Evolutionary conservation across 768 basidiomycete genomes (phyloP).

Genomic region (Suillus bovinus): DNA sequence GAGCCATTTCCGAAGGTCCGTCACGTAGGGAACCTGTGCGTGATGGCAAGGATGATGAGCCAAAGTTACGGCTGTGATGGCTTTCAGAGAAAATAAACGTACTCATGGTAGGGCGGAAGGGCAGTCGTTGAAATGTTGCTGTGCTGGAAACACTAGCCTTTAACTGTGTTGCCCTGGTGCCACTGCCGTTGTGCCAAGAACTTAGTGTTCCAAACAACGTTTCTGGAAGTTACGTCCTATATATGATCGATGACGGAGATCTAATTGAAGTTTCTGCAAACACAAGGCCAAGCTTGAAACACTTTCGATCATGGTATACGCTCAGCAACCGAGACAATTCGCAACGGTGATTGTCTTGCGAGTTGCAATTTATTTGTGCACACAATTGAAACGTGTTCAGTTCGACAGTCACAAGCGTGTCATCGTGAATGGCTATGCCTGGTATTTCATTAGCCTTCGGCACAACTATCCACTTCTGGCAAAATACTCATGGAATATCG

Average conservation of each 20-base stretch:
- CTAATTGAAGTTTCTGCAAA: not conserved
- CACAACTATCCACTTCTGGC: not conserved
- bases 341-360: not conserved
- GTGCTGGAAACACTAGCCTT: not conserved
- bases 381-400: not conserved
- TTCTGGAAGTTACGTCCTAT: slow-evolving; percentile 1
- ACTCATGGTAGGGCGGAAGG: not conserved
- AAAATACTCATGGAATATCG: not conserved
- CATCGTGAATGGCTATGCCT: not conserved
- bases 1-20: not conserved
- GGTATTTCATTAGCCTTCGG: not conserved
- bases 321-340: not conserved
- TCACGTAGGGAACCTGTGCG: not conserved
- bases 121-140: not conserved
- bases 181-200: not conserved
- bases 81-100: not conserved
- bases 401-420: not conserved
- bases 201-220: not conserved
- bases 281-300: not conserved
- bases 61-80: not conserved
- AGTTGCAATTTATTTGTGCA: not conserved
- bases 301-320: not conserved
- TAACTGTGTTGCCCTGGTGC: not conserved
- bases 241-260: not conserved
- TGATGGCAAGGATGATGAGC: not conserved